These are phyloP conservation scores for Vigna radiata DNA, from an alignment of 306 rosid species.

Conservation along the genomic window DNA sequence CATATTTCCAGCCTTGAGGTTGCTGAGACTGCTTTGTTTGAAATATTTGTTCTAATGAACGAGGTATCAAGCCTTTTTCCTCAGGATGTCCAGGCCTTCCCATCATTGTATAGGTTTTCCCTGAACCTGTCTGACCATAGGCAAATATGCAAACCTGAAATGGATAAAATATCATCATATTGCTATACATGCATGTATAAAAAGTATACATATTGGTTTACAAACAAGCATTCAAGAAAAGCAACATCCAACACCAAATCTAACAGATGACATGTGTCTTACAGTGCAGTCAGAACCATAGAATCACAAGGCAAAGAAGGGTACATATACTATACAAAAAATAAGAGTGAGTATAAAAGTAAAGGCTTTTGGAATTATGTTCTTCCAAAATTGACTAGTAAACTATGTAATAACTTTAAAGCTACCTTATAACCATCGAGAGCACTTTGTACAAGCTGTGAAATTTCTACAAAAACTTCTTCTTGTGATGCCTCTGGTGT, in stretches of 20 bases:
- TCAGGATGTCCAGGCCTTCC: conserved; percentile 83
- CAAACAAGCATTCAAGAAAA: neutral
- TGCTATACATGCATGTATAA: neutral
- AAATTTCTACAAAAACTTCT: conserved; percentile 89
- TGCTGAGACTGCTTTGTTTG: conserved; percentile 74
- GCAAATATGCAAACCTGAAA: conserved; percentile 97
- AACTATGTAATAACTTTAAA: conserved; percentile 10
- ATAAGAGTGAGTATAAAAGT: neutral
- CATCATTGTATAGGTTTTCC: conserved; percentile 99
- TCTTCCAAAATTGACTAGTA: neutral
- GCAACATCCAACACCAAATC: neutral
- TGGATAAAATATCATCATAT: conserved; percentile 37
- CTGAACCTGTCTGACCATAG: conserved; percentile 98
- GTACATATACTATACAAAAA: neutral
- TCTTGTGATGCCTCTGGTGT: conserved; percentile 83
- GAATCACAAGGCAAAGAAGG: neutral
- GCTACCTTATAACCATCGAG: conserved; percentile 98
- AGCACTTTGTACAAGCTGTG: conserved; percentile 99
- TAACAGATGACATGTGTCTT: neutral
- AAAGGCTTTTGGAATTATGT: neutral
- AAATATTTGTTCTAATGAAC: conserved; percentile 91
- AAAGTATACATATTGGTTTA: conserved; percentile 3
- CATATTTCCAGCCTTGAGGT: conserved; percentile 97
- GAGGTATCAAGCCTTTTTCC: conserved; percentile 92
- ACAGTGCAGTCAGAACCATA: neutral